Percentiles rank a stretch among this genome's conserved stretches.
Evolutionary conservation across 768 basidiomycete genomes (phyloP).

Genomic region (Paxillus involutus): DNA sequence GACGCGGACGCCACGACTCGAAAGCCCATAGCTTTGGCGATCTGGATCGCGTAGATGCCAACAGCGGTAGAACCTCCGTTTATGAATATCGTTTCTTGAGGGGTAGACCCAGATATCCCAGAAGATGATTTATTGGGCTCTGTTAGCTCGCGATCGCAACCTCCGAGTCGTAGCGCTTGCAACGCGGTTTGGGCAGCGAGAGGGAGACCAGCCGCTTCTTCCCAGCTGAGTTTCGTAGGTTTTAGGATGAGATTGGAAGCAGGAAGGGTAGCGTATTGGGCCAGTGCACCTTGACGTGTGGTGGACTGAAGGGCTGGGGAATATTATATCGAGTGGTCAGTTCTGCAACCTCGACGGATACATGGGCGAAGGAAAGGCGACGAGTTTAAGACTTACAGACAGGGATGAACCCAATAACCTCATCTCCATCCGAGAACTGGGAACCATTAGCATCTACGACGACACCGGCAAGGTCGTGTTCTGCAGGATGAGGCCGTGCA

Average conservation of each 20-base stretch:
- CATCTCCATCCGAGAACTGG: conserved; percentile 55
- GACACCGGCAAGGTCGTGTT: conserved; percentile 63
- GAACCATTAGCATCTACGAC: conserved; percentile 56
- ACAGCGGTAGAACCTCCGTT: conserved; percentile 72
- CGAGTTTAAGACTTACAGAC: conserved; percentile 27
- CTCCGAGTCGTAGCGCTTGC: conserved; percentile 48
- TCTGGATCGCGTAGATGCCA: conserved; percentile 69
- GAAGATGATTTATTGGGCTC: neutral
- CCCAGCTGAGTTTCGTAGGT: conserved; percentile 50
- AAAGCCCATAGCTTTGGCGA: conserved; percentile 66
- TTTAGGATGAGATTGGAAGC: conserved; percentile 12
- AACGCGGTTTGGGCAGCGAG: conserved; percentile 61
- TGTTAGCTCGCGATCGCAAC: conserved; percentile 41
- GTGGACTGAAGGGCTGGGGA: conserved; percentile 30
- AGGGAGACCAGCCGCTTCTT: conserved; percentile 60
- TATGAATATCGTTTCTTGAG: conserved; percentile 57
- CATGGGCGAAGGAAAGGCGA: too few relatives aligned
- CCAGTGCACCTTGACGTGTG: conserved; percentile 54
- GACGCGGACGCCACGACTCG: conserved; percentile 61
- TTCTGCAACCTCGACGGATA: too few relatives aligned
- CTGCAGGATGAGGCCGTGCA: conserved; percentile 52
- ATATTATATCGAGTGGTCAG: neutral
- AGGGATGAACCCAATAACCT: conserved; percentile 59
- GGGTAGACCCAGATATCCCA: neutral
- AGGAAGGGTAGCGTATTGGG: conserved; percentile 54